These are phyloP conservation scores for Colletotrichum nymphaeae DNA, from an alignment of 2,329 filamentous ascomycete genomes.

Conservation along the genomic window DNA sequence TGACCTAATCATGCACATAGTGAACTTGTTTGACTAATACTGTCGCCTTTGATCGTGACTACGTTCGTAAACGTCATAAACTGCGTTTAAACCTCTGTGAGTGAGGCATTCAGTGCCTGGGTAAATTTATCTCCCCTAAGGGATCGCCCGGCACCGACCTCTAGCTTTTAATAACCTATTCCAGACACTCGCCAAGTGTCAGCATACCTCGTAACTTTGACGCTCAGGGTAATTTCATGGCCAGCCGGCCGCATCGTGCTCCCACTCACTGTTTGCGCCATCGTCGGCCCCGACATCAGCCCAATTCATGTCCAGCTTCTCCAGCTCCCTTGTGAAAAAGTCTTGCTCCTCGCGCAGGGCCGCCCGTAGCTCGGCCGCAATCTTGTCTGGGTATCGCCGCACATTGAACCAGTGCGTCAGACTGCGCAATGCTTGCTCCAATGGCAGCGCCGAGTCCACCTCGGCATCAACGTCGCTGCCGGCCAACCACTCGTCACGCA, in stretches of 20 bases:
- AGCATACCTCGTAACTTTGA: constrained; percentile 13
- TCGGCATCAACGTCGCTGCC: constrained; percentile 93
- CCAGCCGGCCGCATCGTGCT: constrained; percentile 36
- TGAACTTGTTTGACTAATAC: neutral
- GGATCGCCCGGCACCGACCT: neutral
- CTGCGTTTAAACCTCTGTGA: neutral
- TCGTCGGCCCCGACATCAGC: constrained; percentile 51
- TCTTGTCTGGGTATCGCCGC: constrained; percentile 81
- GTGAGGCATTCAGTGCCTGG: neutral
- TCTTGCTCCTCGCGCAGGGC: constrained; percentile 79
- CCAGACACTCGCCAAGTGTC: constrained; percentile 30
- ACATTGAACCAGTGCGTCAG: constrained; percentile 97
- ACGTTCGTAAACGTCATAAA: neutral
- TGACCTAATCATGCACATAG: neutral
- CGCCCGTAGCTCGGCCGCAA: constrained; percentile 69
- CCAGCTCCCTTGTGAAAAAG: constrained; percentile 82
- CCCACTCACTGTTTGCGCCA: constrained; percentile 42
- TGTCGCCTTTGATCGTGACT: neutral
- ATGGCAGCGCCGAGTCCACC: constrained; percentile 89
- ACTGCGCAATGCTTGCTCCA: constrained; percentile 90
- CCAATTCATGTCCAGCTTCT: constrained; percentile 73
- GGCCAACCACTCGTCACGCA: constrained; percentile 94
- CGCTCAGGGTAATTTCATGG: constrained; percentile 13
- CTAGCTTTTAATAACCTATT: constrained; percentile 24
- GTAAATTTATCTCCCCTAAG: neutral